phyloP scores from a whole-genome alignment of 2,329 filamentous ascomycete genomes.

The Leptographium lundbergii region DNA sequence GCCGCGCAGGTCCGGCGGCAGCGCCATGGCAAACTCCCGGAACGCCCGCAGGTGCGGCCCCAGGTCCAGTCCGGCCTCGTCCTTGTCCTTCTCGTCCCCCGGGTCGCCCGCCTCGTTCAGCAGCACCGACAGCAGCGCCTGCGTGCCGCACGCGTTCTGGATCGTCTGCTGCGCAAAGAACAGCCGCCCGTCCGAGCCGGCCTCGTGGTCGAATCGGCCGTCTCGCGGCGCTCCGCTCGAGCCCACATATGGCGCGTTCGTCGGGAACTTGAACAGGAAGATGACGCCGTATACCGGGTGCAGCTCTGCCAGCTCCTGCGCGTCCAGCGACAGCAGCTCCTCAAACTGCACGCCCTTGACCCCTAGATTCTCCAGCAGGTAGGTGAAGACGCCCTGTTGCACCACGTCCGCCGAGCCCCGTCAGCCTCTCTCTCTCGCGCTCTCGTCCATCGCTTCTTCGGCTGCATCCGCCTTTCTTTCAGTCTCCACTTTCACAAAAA shows the following conservation, averaged over 20 bases:
- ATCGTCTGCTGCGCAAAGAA: slow-evolving; percentile 98
- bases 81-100: not conserved
- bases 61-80: slow-evolving; percentile 44
- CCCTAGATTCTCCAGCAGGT: slow-evolving; percentile 80
- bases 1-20: slow-evolving; percentile 60
- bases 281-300: slow-evolving; percentile 88
- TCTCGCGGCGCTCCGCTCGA: slow-evolving; percentile 58
- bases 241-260: slow-evolving; percentile 47
- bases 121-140: slow-evolving; percentile 82
- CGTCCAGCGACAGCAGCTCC: slow-evolving; percentile 82
- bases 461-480: not conserved
- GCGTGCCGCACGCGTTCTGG: slow-evolving; percentile 95
- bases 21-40: slow-evolving; percentile 75
- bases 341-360: slow-evolving; percentile 94
- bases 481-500: not conserved
- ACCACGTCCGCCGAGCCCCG: too few species aligned
- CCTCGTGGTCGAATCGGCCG: slow-evolving; percentile 65
- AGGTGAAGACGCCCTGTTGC: slow-evolving; percentile 88
- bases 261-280: slow-evolving; percentile 96
- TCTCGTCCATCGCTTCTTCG: not conserved
- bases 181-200: slow-evolving; percentile 61
- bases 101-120: slow-evolving; percentile 56
- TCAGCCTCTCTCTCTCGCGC: not conserved
- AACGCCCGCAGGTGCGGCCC: slow-evolving; percentile 62
- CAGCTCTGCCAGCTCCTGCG: slow-evolving; percentile 56